Evolutionary conservation across 1,284 basidiomycete genomes (phyloP).

Genomic region (Cystobasidium pallidum): DNA sequence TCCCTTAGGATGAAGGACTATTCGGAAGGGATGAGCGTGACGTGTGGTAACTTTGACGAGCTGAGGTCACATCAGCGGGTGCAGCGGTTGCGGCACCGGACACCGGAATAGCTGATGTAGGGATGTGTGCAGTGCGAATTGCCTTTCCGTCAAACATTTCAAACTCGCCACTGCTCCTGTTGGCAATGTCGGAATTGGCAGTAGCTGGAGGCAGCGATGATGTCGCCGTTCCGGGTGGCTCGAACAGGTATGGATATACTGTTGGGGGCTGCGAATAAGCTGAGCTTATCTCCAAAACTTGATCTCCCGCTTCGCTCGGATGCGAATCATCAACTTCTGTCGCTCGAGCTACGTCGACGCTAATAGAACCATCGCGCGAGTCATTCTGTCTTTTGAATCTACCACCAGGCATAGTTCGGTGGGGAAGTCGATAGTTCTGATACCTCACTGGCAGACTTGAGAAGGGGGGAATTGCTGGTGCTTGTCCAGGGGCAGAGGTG

Average conservation of each 20-base stretch:
- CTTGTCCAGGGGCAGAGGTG: not conserved
- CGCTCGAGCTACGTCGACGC: not conserved
- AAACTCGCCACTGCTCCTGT: constrained; percentile 23
- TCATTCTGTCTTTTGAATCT: not conserved
- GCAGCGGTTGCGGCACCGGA: not conserved
- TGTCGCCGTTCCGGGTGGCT: constrained; percentile 10
- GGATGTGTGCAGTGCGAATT: not conserved
- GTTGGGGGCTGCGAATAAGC: not conserved
- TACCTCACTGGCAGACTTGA: constrained; percentile 6
- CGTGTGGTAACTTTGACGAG: not conserved
- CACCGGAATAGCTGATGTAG: not conserved
- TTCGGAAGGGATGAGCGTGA: not conserved
- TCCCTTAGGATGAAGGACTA: not conserved
- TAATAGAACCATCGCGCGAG: not conserved
- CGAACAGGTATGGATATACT: constrained; percentile 6
- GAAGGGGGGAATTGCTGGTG: constrained; percentile 4
- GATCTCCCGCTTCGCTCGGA: constrained; percentile 3
- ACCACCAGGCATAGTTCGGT: not conserved
- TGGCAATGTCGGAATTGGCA: constrained; percentile 11
- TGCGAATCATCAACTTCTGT: constrained; percentile 9
- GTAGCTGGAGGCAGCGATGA: constrained; percentile 13
- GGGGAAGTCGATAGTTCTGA: constrained; percentile 6
- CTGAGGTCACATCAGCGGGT: not conserved
- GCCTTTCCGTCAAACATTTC: not conserved
- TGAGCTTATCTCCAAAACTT: constrained; percentile 7